Conservation (phyloP, 2,329 filamentous ascomycete genomes). For the Aspergillus sp. region DNA sequence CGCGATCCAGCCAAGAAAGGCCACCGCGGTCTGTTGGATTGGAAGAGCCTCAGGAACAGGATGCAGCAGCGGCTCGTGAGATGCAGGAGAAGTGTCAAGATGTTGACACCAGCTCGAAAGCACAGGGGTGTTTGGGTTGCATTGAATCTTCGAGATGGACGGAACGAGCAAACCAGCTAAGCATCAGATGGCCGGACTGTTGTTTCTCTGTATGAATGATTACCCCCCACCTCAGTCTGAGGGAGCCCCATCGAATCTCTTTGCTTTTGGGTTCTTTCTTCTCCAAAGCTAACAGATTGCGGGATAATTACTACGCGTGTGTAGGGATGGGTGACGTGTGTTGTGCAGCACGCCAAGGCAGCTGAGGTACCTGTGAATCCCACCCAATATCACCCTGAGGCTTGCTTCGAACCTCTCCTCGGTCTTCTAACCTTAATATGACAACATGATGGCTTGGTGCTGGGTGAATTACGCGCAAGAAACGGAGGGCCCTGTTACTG, state of each 20-base stretch:
- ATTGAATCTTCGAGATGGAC: background rate
- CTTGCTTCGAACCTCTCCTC: background rate
- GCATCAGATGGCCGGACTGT: background rate
- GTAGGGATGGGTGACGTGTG: background rate
- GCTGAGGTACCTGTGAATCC: background rate
- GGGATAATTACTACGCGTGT: background rate
- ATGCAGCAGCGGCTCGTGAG: background rate
- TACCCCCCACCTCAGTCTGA: background rate
- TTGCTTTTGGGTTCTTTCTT: background rate
- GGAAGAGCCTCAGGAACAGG: background rate
- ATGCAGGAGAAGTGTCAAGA: background rate
- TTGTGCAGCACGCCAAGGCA: background rate
- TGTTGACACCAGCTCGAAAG: background rate
- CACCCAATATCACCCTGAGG: background rate
- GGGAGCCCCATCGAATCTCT: background rate
- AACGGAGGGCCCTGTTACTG: too few relatives aligned
- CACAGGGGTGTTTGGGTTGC: background rate
- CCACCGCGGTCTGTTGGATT: background rate
- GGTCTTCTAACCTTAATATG: background rate
- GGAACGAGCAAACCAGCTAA: background rate
- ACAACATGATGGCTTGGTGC: too few relatives aligned
- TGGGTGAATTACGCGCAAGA: too few relatives aligned
- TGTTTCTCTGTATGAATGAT: background rate
- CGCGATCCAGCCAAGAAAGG: too few relatives aligned
- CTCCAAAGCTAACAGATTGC: too few relatives aligned